These are phyloP conservation scores for Prunus dulcis DNA, from an alignment of 306 rosid species.

Conservation along the genomic window DNA sequence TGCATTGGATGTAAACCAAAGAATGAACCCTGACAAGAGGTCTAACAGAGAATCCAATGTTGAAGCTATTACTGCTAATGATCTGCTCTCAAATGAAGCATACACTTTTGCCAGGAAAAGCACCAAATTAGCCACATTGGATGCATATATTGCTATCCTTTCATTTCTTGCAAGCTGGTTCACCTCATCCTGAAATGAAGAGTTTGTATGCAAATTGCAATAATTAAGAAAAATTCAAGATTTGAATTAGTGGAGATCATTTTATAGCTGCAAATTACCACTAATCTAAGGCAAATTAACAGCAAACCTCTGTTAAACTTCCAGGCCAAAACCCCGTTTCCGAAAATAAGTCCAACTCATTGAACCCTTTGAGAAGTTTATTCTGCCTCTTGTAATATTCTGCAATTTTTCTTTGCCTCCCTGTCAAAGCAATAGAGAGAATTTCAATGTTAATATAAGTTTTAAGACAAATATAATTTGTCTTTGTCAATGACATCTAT, in stretches of 20 bases:
- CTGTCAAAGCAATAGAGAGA: slow-evolving; percentile 20
- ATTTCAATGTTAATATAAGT: neutral
- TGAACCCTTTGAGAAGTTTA: slow-evolving; percentile 65
- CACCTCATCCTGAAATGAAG: slow-evolving; percentile 27
- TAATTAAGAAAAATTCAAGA: neutral
- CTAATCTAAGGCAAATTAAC: neutral
- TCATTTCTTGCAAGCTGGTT: slow-evolving; percentile 51
- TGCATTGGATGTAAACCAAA: slow-evolving; percentile 79
- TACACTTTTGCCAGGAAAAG: slow-evolving; percentile 72
- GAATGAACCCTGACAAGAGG: slow-evolving; percentile 84
- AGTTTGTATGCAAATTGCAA: neutral
- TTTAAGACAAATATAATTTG: neutral
- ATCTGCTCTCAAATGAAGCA: slow-evolving; percentile 75
- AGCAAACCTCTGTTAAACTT: slow-evolving; percentile 50
- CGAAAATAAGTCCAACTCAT: slow-evolving; percentile 64
- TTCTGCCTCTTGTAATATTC: slow-evolving; percentile 77
- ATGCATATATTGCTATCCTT: slow-evolving; percentile 62
- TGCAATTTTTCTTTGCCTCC: slow-evolving; percentile 56
- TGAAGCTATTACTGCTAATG: slow-evolving; percentile 97
- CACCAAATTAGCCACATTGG: slow-evolving; percentile 71
- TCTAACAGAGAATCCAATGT: slow-evolving; percentile 92
- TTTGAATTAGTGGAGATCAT: too few relatives aligned
- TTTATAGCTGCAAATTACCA: too few relatives aligned
- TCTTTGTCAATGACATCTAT: neutral
- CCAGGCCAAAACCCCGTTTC: slow-evolving; percentile 59